A percentile compares a stretch with the other conserved stretches of the same genome.
Conservation (phyloP, 192 early-diverging fungal species). For the Diversispora epigaea region DNA sequence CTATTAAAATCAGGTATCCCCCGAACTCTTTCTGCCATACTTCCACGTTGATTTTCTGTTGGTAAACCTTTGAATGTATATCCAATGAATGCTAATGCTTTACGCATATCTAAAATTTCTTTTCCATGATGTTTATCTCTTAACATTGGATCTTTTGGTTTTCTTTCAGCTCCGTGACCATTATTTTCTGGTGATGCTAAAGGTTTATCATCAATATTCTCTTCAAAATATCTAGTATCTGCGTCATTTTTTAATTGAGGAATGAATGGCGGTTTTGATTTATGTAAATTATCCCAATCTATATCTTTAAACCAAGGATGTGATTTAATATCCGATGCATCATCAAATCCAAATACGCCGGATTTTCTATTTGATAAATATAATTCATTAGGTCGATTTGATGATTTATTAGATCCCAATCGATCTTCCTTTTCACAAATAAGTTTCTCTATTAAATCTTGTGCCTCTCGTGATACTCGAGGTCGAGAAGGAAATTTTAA, state of each 20-base stretch:
- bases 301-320: conserved; percentile 76
- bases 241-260: conserved; percentile 73
- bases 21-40: conserved; percentile 36
- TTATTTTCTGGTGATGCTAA: conserved; percentile 41
- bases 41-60: conserved; percentile 41
- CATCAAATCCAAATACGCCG: conserved; percentile 38
- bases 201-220: conserved; percentile 45
- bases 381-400: conserved; percentile 40
- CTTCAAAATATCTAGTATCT: conserved; percentile 94
- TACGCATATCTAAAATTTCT: conserved; percentile 60
- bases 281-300: conserved; percentile 67
- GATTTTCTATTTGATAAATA: conserved; percentile 37
- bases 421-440: conserved; percentile 61
- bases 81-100: conserved; percentile 62
- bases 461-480: conserved; percentile 50
- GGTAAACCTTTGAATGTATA: conserved; percentile 54
- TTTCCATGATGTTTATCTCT: conserved; percentile 49
- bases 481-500: conserved; percentile 60
- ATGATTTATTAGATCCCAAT: conserved; percentile 43
- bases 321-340: conserved; percentile 72
- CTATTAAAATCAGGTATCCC: conserved; percentile 36
- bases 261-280: conserved; percentile 72
- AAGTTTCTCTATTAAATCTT: conserved; percentile 60
- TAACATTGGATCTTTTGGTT: conserved; percentile 42
- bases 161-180: conserved; percentile 39